Percentiles rank a stretch among this genome's conserved stretches.
These are phyloP conservation scores for Ilex paraguariensis DNA, from an alignment of 305 asterid species.

Conservation along the genomic window DNA sequence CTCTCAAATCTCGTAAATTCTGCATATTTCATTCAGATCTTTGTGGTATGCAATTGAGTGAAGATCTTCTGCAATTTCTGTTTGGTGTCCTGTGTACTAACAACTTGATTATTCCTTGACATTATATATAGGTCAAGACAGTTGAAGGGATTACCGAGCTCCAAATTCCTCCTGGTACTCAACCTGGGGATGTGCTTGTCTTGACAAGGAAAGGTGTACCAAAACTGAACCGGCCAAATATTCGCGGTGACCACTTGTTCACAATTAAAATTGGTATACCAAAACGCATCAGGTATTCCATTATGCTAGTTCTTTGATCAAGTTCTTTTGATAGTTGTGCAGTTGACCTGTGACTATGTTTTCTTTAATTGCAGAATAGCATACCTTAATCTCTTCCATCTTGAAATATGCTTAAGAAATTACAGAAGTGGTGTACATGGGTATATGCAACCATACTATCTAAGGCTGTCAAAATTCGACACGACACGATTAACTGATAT, in stretches of 20 bases:
- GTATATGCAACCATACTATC: too few species aligned
- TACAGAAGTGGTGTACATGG: too few species aligned
- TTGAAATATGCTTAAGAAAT: too few species aligned
- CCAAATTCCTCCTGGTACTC: constrained; percentile 97
- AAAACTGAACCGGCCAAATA: constrained; percentile 85
- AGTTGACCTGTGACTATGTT: background rate
- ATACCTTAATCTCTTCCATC: too few species aligned
- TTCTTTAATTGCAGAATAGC: too few species aligned
- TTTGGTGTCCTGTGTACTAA: background rate
- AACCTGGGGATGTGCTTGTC: constrained; percentile 98
- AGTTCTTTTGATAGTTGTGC: background rate
- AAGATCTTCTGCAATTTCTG: too few species aligned
- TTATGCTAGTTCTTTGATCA: background rate
- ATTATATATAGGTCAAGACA: constrained; percentile 69
- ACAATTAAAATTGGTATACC: constrained; percentile 89
- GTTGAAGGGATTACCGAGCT: constrained; percentile 90
- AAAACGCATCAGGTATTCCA: constrained; percentile 66
- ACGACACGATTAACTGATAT: too few species aligned
- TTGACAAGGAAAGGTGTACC: constrained; percentile 98
- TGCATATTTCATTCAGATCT: too few species aligned
- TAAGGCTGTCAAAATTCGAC: too few species aligned
- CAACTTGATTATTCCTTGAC: constrained; percentile 16
- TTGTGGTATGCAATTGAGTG: too few species aligned
- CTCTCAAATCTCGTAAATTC: too few species aligned
- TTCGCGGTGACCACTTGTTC: constrained; percentile 97